These are phyloP conservation scores for Sordaria brevicollis DNA, from an alignment of 495 filamentous ascomycete species.

Conservation along the genomic window DNA sequence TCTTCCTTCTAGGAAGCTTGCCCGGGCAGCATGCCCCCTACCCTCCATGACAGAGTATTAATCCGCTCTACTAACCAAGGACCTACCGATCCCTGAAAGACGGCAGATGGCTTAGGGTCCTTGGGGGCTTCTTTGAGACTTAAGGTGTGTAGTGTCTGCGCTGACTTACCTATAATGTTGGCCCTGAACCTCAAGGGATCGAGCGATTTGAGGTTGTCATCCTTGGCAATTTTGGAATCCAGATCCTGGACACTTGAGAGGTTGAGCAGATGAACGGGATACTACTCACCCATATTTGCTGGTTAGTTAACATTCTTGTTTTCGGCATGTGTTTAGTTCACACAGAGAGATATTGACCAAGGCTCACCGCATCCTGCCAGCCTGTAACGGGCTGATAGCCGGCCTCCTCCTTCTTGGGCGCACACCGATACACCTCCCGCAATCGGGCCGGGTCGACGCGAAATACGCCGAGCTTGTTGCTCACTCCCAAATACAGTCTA, in stretches of 20 bases:
- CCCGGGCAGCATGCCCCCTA: background rate
- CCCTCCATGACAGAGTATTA: background rate
- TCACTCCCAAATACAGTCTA: slow-evolving; percentile 50
- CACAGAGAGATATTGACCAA: background rate
- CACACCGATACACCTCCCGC: slow-evolving; percentile 64
- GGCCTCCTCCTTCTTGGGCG: slow-evolving; percentile 54
- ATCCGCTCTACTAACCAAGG: background rate
- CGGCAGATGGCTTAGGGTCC: background rate
- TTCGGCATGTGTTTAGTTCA: background rate
- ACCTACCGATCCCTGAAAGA: background rate
- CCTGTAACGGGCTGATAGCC: slow-evolving; percentile 71
- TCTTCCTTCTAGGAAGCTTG: background rate
- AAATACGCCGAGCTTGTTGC: slow-evolving; percentile 60
- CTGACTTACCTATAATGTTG: slow-evolving; percentile 59
- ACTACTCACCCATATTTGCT: slow-evolving; percentile 31
- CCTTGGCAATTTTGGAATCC: slow-evolving; percentile 42
- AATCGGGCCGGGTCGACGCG: slow-evolving; percentile 50
- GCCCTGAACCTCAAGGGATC: slow-evolving; percentile 67
- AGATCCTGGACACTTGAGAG: slow-evolving; percentile 64
- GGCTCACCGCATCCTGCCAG: slow-evolving; percentile 69
- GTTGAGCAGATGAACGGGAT: slow-evolving; percentile 74
- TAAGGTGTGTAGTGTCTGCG: background rate
- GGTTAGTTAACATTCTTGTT: background rate
- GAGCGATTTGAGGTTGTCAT: slow-evolving; percentile 34
- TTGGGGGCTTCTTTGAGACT: background rate